Conservation (phyloP, 2,329 filamentous ascomycete genomes). For the Aspergillus neotritici region DNA sequence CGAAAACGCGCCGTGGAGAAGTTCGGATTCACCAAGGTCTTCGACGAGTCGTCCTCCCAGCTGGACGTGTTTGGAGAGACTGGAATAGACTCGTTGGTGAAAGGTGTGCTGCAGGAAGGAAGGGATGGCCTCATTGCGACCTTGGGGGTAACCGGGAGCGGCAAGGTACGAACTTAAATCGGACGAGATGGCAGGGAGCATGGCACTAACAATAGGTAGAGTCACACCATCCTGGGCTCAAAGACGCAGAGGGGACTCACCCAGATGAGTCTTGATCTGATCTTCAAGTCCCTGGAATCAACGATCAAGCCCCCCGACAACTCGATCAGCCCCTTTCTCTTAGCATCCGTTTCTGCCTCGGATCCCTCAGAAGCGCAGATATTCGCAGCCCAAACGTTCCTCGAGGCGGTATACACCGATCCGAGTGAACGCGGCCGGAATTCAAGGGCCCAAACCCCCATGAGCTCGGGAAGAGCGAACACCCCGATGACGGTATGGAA, state of each 20-base stretch:
- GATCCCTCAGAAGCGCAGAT: slow-evolving; percentile 79
- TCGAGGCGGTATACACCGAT: slow-evolving; percentile 74
- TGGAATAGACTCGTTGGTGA: slow-evolving; percentile 66
- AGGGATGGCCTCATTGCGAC: slow-evolving; percentile 88
- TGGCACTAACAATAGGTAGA: slow-evolving; percentile 49
- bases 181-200: slow-evolving; percentile 1
- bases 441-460: slow-evolving; percentile 64
- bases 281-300: slow-evolving; percentile 74
- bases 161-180: slow-evolving; percentile 63
- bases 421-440: slow-evolving; percentile 51
- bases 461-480: slow-evolving; percentile 48
- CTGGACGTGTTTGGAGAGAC: slow-evolving; percentile 80
- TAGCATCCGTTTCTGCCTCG: slow-evolving; percentile 67
- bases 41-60: slow-evolving; percentile 79
- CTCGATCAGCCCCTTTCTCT: slow-evolving; percentile 53
- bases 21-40: slow-evolving; percentile 90
- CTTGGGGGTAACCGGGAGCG: slow-evolving; percentile 87
- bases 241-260: slow-evolving; percentile 80
- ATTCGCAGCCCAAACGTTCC: slow-evolving; percentile 65
- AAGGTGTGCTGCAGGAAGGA: slow-evolving; percentile 76
- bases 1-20: slow-evolving; percentile 84
- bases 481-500: slow-evolving; percentile 42
- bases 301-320: slow-evolving; percentile 60
- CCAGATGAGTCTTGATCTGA: slow-evolving; percentile 81
- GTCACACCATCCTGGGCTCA: slow-evolving; percentile 90